phyloP scores from a whole-genome alignment of 306 rosid species.

The Cucumis cinereus region DNA sequence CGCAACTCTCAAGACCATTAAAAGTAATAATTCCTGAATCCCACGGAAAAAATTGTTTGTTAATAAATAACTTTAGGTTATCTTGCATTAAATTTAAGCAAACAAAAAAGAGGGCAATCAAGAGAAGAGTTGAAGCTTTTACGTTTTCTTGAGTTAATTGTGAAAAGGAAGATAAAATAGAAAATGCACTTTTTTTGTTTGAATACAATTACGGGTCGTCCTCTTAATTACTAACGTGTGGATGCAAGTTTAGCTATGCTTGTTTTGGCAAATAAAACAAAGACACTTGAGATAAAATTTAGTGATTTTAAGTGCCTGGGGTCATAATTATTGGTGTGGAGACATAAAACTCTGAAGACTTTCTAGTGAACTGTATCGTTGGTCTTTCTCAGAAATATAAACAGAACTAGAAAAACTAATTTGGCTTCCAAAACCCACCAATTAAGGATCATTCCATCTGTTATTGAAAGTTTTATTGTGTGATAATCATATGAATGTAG shows the following conservation, averaged over 20 bases:
- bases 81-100: not conserved
- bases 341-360: not conserved
- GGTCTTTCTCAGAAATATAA: not conserved
- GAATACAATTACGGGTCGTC: too few species aligned
- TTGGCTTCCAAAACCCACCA: not conserved
- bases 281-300: not conserved
- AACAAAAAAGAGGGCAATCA: not conserved
- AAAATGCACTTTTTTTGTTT: not conserved
- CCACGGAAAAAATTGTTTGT: constrained; percentile 3
- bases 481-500: not conserved
- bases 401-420: not conserved
- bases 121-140: not conserved
- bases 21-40: constrained; percentile 77
- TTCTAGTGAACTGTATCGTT: not conserved
- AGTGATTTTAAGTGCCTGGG: not conserved
- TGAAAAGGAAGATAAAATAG: not conserved
- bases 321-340: not conserved
- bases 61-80: not conserved
- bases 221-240: too few species aligned
- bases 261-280: too few species aligned
- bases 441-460: not conserved
- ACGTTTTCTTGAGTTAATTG: not conserved
- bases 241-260: too few species aligned
- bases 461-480: not conserved
- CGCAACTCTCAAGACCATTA: constrained; percentile 85